phyloP scores from a whole-genome alignment of 805 yeast species.

The Candida alai region DNA sequence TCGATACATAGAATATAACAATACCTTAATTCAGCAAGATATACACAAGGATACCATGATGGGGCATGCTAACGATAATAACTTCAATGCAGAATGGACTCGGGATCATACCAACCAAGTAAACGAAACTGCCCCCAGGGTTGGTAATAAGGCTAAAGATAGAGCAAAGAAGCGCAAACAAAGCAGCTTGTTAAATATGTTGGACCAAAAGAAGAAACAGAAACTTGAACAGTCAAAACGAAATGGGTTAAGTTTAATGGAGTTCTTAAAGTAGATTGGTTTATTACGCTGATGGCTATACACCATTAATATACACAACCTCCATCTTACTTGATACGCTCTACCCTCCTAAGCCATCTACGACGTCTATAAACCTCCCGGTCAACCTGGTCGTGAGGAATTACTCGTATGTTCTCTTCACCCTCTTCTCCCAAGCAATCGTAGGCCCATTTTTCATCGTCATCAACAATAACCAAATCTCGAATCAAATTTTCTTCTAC shows the following conservation, averaged over 20 bases:
- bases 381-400: conserved; percentile 22
- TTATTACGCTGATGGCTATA: neutral
- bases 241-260: conserved; percentile 44
- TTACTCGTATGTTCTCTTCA: conserved; percentile 9
- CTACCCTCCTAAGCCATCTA: conserved; percentile 54
- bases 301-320: no score
- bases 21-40: conserved; percentile 5
- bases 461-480: conserved; percentile 58
- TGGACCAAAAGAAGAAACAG: conserved; percentile 38
- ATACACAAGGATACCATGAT: no score
- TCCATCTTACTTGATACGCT: no score
- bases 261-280: conserved; percentile 36
- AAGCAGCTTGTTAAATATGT: conserved; percentile 36
- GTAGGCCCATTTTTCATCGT: conserved; percentile 84
- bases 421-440: conserved; percentile 39
- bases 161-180: conserved; percentile 46
- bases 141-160: conserved; percentile 23
- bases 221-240: conserved; percentile 23
- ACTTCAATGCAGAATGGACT: conserved; percentile 11
- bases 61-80: no score
- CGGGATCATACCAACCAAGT: conserved; percentile 7
- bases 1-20: conserved; percentile 7
- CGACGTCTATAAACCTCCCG: conserved; percentile 53
- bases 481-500: conserved; percentile 45
- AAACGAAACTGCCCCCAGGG: neutral